A percentile compares a stretch with the other conserved stretches of the same genome.
Conservation (phyloP, 768 basidiomycete genomes). For the Pholiota molesta region DNA sequence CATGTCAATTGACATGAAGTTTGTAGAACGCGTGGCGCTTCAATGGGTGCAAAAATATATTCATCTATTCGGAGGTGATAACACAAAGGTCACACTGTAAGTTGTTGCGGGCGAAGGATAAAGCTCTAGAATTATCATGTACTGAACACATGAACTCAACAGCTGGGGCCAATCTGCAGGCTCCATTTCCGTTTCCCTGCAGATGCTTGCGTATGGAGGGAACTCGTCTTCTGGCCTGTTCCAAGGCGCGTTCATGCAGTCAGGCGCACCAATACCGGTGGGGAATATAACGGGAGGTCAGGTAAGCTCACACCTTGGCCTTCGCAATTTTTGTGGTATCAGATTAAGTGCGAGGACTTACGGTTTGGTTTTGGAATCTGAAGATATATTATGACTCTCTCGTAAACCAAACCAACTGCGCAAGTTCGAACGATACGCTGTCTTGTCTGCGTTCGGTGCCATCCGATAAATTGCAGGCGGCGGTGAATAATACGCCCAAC, state of each 20-base stretch:
- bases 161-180: constrained; percentile 52
- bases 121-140: no score
- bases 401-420: constrained; percentile 44
- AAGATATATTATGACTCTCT: constrained; percentile 47
- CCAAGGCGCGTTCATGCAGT: constrained; percentile 36
- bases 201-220: constrained; percentile 37
- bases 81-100: constrained; percentile 46
- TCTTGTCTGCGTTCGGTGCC: constrained; percentile 45
- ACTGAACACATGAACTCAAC: background rate
- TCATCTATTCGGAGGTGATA: constrained; percentile 57
- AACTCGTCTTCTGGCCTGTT: constrained; percentile 36
- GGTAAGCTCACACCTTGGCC: constrained; percentile 2
- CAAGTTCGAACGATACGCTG: constrained; percentile 41
- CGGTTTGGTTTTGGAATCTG: background rate
- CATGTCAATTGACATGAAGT: background rate
- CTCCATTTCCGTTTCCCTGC: constrained; percentile 43
- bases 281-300: constrained; percentile 28
- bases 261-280: constrained; percentile 26
- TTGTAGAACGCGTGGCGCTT: constrained; percentile 42
- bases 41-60: constrained; percentile 64
- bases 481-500: constrained; percentile 46
- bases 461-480: constrained; percentile 40
- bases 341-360: background rate
- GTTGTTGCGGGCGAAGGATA: background rate
- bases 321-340: no score